Evolutionary conservation across 257 asterid species (phyloP), one percentile per base, ranked within the genome.

Genomic region (Penstemon barbatus): DNA sequence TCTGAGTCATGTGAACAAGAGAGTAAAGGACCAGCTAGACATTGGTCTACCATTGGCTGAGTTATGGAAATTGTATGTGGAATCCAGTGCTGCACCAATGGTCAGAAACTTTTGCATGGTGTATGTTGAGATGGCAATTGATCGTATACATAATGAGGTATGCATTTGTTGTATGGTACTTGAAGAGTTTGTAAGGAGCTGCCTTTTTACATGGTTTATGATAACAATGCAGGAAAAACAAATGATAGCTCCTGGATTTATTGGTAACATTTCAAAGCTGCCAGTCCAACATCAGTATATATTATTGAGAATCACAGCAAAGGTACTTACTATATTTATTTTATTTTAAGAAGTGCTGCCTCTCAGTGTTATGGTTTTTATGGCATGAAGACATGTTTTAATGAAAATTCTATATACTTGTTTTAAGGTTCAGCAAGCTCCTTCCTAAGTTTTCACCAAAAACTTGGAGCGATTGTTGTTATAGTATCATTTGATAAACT

Each of bases 101-200:
- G 93, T 89, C 60, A 80, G 91, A 81, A 93, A 89, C 82, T 93
- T 93, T 69, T 93, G 96, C 83, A 79, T 91, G 63, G 85, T 93
- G 54, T 93, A 93, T 44, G 75, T 93, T 77, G 99, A 93, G 82
- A 93, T 90, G 96, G 92, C 96, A 69, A 75, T 83, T 70, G 99
- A 93, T 58, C 99, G 97, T 57, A 86, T 82, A 42, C 70, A 69
- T 53, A 80, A 78, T 75, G 92, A 90, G 99, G 96, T 91, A 69
- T 46, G 82, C 68, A 41, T 67, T 79, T 65, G 12, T 18, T 75
- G 53, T 56, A 69, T 62, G 63, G 39, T 67, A 18, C 38, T 71
- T 68, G 59, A 53, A 25, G 65, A 53, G n/a, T 53, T 48, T 73
- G 68, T 48, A 44, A 65, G 51, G 11, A 3, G 38, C 25, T 63